Evolutionary conservation across 2,329 filamentous ascomycete genomes (phyloP).

Genomic region (Tolypocladium nubicola): DNA sequence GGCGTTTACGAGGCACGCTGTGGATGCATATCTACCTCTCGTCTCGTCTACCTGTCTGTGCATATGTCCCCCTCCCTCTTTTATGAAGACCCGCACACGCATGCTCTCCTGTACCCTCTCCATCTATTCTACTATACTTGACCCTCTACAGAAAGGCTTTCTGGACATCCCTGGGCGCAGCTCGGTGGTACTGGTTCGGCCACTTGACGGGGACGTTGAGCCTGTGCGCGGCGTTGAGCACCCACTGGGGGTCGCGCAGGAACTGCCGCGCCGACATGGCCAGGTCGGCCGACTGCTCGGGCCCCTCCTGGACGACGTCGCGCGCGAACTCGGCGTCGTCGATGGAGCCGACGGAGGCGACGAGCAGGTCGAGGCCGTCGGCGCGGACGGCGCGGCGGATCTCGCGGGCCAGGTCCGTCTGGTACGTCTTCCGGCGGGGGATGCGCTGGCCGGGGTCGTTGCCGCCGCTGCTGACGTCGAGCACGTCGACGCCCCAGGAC

Average conservation of each 20-base stretch:
- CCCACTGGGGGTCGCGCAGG: slow-evolving; percentile 71
- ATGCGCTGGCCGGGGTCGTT: slow-evolving; percentile 54
- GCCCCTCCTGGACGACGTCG: slow-evolving; percentile 37
- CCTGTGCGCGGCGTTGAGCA: slow-evolving; percentile 62
- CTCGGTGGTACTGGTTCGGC: slow-evolving; percentile 53
- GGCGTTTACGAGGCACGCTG: not conserved
- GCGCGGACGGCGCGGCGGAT: slow-evolving; percentile 55
- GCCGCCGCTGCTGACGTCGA: slow-evolving; percentile 74
- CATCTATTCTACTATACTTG: not conserved
- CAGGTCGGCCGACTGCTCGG: slow-evolving; percentile 44
- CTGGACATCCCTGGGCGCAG: slow-evolving; percentile 13
- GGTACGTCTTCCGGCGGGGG: slow-evolving; percentile 54
- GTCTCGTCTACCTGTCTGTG: not conserved
- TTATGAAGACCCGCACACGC: not conserved
- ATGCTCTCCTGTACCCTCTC: not conserved
- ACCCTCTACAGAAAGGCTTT: not conserved
- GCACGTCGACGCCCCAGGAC: slow-evolving; percentile 63
- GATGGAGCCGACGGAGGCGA: slow-evolving; percentile 69
- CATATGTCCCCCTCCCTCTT: not conserved
- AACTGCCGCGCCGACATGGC: slow-evolving; percentile 66
- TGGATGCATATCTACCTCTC: not conserved
- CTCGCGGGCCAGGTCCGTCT: slow-evolving; percentile 59
- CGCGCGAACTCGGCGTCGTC: slow-evolving; percentile 58
- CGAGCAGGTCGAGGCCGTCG: slow-evolving; percentile 42
- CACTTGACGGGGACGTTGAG: slow-evolving; percentile 60